Percentiles rank a stretch among this genome's conserved stretches.
Evolutionary conservation across 2,329 filamentous ascomycete genomes (phyloP).

Genomic region (Verticillium albo-atrum): DNA sequence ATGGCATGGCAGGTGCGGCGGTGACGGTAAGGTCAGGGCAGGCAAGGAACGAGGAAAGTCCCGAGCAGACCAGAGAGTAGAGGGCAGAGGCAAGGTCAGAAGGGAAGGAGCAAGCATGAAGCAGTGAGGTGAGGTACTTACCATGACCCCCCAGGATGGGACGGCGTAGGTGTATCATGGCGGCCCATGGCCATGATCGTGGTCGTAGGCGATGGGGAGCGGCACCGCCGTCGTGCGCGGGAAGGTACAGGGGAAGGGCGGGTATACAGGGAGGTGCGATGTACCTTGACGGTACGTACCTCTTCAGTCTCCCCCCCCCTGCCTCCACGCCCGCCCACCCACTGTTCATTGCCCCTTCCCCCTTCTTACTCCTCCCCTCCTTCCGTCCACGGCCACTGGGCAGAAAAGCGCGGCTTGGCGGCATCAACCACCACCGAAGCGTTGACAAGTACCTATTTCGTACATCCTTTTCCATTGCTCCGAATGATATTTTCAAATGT

Average conservation of each 20-base stretch:
- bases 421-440: not conserved
- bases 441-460: not conserved
- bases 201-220: not conserved
- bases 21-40: not conserved
- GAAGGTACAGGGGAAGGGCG: not conserved
- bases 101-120: conserved; percentile 11
- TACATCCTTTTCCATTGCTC: not conserved
- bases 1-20: not conserved
- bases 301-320: not conserved
- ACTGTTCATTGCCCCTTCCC: not conserved
- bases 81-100: conserved; percentile 2
- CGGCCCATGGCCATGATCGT: not conserved
- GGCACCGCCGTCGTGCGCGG: not conserved
- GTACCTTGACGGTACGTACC: not conserved
- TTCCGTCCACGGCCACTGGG: not conserved
- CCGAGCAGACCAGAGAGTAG: not conserved
- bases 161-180: not conserved
- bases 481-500: not conserved
- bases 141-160: not conserved
- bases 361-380: not conserved
- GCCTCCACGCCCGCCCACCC: not conserved
- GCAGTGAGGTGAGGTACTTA: conserved; percentile 1
- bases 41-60: not conserved
- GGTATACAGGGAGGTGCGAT: not conserved
- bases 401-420: not conserved